Conservation (phyloP, 2,329 filamentous ascomycete genomes). For the Penicillium sp. region DNA sequence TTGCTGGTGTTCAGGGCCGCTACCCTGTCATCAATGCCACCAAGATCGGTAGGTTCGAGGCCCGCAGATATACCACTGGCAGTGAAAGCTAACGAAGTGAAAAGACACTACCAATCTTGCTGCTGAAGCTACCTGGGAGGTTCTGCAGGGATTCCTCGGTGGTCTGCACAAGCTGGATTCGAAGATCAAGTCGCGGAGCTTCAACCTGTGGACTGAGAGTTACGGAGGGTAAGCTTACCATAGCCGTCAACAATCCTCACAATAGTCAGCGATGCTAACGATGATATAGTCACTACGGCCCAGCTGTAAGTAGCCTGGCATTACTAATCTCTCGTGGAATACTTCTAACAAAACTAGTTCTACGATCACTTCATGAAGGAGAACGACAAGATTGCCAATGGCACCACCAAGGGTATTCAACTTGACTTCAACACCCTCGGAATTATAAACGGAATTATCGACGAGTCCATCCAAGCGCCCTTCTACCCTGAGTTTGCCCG, state of each 20-base stretch:
- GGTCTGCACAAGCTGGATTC: conserved; percentile 52
- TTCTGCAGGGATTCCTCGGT: conserved; percentile 57
- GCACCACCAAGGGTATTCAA: conserved; percentile 49
- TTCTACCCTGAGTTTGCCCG: conserved; percentile 56
- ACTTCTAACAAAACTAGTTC: conserved; percentile 42
- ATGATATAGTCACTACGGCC: conserved; percentile 52
- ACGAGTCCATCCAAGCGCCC: conserved; percentile 52
- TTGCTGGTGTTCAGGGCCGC: conserved; percentile 47
- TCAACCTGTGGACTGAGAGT: conserved; percentile 63
- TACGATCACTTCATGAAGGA: conserved; percentile 61
- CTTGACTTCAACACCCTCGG: conserved; percentile 58
- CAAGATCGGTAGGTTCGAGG: conserved; percentile 37
- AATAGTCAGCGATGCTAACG: neutral
- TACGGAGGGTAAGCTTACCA: conserved; percentile 46
- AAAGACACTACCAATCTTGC: conserved; percentile 58
- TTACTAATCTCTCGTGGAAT: neutral
- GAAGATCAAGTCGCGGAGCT: conserved; percentile 53
- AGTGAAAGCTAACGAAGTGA: neutral
- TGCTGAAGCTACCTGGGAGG: conserved; percentile 57
- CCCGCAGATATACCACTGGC: neutral
- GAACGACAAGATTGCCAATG: conserved; percentile 57
- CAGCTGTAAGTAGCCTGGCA: conserved; percentile 34
- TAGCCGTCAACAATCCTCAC: neutral
- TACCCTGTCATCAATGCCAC: conserved; percentile 55
- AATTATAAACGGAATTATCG: conserved; percentile 60